Evolutionary conservation across 164 flowering plant species (phyloP).

Genomic region (Echeveria elegans): DNA sequence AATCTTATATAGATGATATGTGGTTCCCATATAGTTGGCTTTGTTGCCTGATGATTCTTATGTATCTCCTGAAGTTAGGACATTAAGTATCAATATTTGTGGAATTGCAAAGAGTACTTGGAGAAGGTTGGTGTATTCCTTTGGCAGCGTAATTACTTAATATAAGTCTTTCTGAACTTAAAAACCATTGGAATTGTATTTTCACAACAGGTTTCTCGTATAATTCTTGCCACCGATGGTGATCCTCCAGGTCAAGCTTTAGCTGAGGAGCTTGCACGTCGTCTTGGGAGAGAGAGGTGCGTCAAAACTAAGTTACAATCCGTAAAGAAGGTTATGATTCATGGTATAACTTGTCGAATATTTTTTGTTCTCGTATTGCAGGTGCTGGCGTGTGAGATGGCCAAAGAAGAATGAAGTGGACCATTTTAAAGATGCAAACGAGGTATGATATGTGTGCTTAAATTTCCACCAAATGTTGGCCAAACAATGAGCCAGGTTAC

Average conservation of each 20-base stretch:
- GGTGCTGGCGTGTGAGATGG: constrained; percentile 94
- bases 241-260: constrained; percentile 85
- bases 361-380: constrained; percentile 15
- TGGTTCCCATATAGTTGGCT: neutral
- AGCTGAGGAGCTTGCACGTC: constrained; percentile 96
- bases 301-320: neutral
- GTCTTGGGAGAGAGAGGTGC: constrained; percentile 91
- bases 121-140: constrained; percentile 38
- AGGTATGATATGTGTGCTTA: constrained; percentile 31
- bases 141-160: neutral
- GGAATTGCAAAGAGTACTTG: constrained; percentile 87
- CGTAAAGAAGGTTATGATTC: neutral
- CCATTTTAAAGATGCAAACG: constrained; percentile 83
- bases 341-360: neutral
- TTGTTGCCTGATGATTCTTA: constrained; percentile 15
- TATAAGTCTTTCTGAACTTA: neutral
- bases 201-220: constrained; percentile 59
- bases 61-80: constrained; percentile 61
- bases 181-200: neutral
- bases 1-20: neutral
- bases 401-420: constrained; percentile 54
- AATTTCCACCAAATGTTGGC: neutral
- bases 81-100: constrained; percentile 68
- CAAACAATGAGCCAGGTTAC: neutral
- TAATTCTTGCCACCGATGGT: constrained; percentile 85